Conservation (phyloP, 768 basidiomycete genomes). For the Dendrothele bispora region DNA sequence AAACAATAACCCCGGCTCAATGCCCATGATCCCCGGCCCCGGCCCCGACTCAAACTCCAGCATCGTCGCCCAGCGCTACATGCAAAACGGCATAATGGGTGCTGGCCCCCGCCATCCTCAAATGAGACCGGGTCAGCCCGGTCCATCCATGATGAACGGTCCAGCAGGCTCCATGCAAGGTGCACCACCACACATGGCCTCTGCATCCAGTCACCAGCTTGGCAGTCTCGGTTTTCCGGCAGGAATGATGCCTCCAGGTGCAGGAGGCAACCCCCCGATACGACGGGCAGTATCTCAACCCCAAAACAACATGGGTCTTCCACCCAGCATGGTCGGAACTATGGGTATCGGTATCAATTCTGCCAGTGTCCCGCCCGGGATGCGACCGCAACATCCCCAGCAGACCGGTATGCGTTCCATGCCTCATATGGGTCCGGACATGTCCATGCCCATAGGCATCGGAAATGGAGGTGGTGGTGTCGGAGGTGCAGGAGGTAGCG, state of each 20-base stretch:
- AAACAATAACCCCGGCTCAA: constrained; percentile 30
- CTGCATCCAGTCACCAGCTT: no score
- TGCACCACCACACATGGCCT: constrained; percentile 41
- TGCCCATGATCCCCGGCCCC: constrained; percentile 36
- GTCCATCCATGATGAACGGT: not conserved
- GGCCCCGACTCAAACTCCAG: constrained; percentile 24
- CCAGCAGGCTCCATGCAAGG: constrained; percentile 27
- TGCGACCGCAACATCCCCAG: constrained; percentile 38
- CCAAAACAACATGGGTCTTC: constrained; percentile 35
- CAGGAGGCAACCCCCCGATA: no score
- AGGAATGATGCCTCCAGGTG: no score
- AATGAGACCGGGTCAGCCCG: constrained; percentile 1
- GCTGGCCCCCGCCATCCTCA: constrained; percentile 11
- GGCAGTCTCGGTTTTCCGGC: no score
- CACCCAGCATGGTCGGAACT: constrained; percentile 33
- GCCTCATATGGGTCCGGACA: constrained; percentile 34
- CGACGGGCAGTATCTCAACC: not conserved
- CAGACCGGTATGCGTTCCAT: constrained; percentile 20
- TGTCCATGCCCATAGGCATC: constrained; percentile 45
- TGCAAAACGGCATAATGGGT: not conserved
- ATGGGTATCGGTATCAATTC: no score
- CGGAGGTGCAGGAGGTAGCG: constrained; percentile 36
- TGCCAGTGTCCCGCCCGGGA: constrained; percentile 42
- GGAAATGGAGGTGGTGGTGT: constrained; percentile 38
- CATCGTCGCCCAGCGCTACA: constrained; percentile 18